Conservation (phyloP, 2,329 filamentous ascomycete genomes). For the Fusarium musae region DNA sequence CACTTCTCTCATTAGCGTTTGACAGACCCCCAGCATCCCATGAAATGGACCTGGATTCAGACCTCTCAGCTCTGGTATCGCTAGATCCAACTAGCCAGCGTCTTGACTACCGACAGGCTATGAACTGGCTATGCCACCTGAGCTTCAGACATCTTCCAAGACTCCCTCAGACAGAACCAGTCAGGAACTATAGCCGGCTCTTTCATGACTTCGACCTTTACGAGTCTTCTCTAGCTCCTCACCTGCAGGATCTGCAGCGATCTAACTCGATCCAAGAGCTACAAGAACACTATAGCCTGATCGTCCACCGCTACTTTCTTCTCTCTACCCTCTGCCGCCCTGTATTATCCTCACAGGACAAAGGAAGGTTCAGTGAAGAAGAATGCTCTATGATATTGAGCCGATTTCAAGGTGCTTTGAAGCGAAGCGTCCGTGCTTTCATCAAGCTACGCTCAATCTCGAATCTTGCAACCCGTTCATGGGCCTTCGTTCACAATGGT, state of each 20-base stretch:
- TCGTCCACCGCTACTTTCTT: constrained; percentile 25
- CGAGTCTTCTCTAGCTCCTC: neutral
- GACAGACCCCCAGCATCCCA: constrained; percentile 24
- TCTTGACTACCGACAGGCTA: constrained; percentile 25
- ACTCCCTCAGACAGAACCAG: neutral
- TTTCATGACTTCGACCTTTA: constrained; percentile 5
- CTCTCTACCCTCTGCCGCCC: constrained; percentile 26
- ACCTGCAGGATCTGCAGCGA: neutral
- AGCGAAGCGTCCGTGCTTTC: constrained; percentile 15
- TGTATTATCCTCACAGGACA: constrained; percentile 4
- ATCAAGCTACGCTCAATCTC: constrained; percentile 22
- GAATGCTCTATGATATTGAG: neutral
- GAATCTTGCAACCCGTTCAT: constrained; percentile 29
- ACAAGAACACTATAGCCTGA: constrained; percentile 15
- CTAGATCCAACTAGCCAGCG: neutral
- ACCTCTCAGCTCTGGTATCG: neutral
- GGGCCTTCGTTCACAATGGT: constrained; percentile 37
- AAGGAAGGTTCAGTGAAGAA: neutral
- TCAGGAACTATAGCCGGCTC: neutral
- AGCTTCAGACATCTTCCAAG: neutral
- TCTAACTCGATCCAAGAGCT: constrained; percentile 29
- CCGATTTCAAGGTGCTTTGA: constrained; percentile 12
- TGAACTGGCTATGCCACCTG: constrained; percentile 34
- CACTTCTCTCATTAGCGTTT: constrained; percentile 33
- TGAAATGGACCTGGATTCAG: constrained; percentile 20